A percentile compares a stretch with the other conserved stretches of the same genome.
Evolutionary conservation across 1,284 basidiomycete genomes (phyloP).

Genomic region (Erythrobasidium hasegawianum): DNA sequence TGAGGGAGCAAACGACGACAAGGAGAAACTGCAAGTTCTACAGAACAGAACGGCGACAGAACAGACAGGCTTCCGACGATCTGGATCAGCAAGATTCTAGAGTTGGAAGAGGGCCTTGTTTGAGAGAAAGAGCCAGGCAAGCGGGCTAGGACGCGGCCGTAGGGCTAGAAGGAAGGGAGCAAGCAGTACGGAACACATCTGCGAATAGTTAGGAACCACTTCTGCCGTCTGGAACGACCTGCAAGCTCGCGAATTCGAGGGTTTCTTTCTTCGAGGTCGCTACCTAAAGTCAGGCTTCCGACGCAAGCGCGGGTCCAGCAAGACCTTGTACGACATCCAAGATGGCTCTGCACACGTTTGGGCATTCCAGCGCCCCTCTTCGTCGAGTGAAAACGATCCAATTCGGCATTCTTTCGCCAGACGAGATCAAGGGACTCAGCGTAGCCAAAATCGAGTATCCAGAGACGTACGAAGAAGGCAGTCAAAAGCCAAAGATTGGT

Average conservation of each 20-base stretch:
- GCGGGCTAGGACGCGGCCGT: not conserved
- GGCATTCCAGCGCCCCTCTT: slow-evolving; percentile 87
- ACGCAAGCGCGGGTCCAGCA: slow-evolving; percentile 3
- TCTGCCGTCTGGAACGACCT: no score
- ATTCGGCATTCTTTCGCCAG: slow-evolving; percentile 98
- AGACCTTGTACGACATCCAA: not conserved
- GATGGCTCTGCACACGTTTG: slow-evolving; percentile 48
- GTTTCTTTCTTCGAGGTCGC: not conserved
- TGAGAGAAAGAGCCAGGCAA: not conserved
- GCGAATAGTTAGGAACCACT: no score
- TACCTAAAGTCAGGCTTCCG: not conserved
- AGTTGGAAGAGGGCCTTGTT: not conserved
- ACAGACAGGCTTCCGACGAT: not conserved
- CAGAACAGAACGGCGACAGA: not conserved
- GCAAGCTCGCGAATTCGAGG: not conserved
- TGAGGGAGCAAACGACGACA: not conserved
- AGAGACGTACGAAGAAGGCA: slow-evolving; percentile 94
- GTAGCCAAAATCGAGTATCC: slow-evolving; percentile 92
- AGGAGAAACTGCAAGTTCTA: not conserved
- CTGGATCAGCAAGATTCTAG: not conserved
- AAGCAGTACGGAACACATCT: not conserved
- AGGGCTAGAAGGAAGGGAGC: not conserved
- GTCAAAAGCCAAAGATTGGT: slow-evolving; percentile 68
- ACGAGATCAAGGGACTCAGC: slow-evolving; percentile 81
- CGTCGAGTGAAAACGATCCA: slow-evolving; percentile 96